Conservation (phyloP, 1,139 yeast species). For the Candida buenavistaensis region DNA sequence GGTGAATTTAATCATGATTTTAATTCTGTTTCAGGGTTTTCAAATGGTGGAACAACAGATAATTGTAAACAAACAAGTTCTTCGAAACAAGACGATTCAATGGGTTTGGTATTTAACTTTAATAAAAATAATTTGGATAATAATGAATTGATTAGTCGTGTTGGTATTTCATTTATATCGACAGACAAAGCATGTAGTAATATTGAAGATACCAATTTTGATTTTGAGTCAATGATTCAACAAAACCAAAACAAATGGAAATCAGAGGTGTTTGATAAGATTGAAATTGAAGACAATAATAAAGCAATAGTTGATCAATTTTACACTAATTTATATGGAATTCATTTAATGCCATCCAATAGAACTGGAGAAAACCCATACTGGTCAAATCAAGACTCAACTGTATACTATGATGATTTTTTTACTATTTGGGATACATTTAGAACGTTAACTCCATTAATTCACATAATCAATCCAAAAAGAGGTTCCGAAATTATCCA, state of each 20-base stretch:
- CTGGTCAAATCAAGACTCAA: conserved; percentile 15
- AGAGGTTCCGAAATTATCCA: conserved; percentile 33
- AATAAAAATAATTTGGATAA: conserved; percentile 6
- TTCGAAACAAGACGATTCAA: conserved; percentile 15
- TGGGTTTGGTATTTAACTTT: conserved; percentile 25
- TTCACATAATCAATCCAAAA: conserved; percentile 27
- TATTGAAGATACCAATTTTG: conserved; percentile 16
- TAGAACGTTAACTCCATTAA: conserved; percentile 33
- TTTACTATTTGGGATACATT: conserved; percentile 44
- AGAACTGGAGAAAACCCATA: conserved; percentile 36
- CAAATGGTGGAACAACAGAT: conserved; percentile 7
- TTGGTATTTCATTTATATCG: conserved; percentile 36
- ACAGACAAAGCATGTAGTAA: conserved; percentile 31
- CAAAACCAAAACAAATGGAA: conserved; percentile 27
- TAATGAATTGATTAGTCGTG: conserved; percentile 18
- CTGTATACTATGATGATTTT: conserved; percentile 38
- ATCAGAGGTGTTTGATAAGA: conserved; percentile 25
- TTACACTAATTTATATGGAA: conserved; percentile 34
- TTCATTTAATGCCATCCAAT: conserved; percentile 35
- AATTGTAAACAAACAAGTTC: conserved; percentile 11
- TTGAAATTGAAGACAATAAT: conserved; percentile 21
- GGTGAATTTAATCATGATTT: conserved; percentile 25
- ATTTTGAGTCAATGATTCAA: conserved; percentile 21
- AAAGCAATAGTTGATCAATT: conserved; percentile 22
- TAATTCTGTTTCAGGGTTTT: conserved; percentile 15